A percentile compares a stretch with the other conserved stretches of the same genome.
Evolutionary conservation across 129 eudicot genomes (phyloP).

Genomic region (Escallonia rubra): DNA sequence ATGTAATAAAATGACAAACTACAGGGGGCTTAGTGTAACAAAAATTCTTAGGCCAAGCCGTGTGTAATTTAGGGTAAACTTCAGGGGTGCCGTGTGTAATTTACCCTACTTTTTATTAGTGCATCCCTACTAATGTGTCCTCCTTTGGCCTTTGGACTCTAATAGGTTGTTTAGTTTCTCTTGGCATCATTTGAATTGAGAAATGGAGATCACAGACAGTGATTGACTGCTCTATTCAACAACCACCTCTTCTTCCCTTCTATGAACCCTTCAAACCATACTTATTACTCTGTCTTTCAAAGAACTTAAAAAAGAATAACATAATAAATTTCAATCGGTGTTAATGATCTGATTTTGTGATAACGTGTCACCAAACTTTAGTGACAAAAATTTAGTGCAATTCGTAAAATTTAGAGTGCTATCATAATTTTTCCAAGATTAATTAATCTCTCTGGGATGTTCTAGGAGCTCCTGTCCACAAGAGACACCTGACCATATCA

Average conservation of each 20-base stretch:
- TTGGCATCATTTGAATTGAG: constrained; percentile 62
- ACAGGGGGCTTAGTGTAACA: too few species aligned
- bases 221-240: constrained; percentile 29
- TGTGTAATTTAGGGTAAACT: too few species aligned
- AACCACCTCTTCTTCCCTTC: constrained; percentile 43
- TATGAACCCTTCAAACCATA: background rate
- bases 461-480: constrained; percentile 30
- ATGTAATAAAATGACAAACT: too few species aligned
- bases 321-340: background rate
- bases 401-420: constrained; percentile 38
- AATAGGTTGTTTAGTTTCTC: constrained; percentile 32
- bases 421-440: constrained; percentile 31
- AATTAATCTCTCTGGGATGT: constrained; percentile 50
- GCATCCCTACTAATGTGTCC: background rate
- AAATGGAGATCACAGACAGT: constrained; percentile 43
- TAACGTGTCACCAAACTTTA: background rate
- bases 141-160: constrained; percentile 25
- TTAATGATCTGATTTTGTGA: background rate
- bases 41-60: too few species aligned
- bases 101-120: too few species aligned
- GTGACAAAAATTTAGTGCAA: background rate
- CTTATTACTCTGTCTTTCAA: background rate
- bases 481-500: constrained; percentile 27
- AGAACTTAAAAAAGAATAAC: background rate
- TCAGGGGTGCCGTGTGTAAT: too few species aligned